Conservation (phyloP, 495 filamentous ascomycete species). For the Talaromyces trachyspermus region DNA sequence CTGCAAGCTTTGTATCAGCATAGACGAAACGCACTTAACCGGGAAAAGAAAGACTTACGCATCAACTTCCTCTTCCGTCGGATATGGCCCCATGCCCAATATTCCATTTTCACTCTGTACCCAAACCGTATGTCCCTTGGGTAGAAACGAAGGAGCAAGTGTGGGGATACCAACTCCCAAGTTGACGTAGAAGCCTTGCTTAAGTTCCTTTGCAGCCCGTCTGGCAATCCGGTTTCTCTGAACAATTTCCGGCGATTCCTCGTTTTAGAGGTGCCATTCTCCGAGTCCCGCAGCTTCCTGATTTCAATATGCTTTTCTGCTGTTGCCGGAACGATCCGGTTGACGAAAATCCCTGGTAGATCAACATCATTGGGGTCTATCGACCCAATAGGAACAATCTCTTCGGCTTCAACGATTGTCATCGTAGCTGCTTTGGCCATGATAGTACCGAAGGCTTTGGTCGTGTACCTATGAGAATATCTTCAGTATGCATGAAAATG, state of each 20-base stretch:
- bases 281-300: constrained; percentile 59
- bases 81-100: constrained; percentile 81
- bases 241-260: constrained; percentile 50
- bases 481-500: not conserved
- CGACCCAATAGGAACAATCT: constrained; percentile 77
- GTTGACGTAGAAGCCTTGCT: constrained; percentile 91
- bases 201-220: constrained; percentile 84
- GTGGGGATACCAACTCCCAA: constrained; percentile 92
- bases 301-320: constrained; percentile 76
- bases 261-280: constrained; percentile 34
- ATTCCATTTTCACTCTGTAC: constrained; percentile 91
- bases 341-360: constrained; percentile 84
- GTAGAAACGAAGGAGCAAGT: constrained; percentile 76
- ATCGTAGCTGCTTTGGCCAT: constrained; percentile 83
- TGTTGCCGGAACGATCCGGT: constrained; percentile 72
- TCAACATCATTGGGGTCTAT: constrained; percentile 76
- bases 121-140: constrained; percentile 69
- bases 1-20: constrained; percentile 13
- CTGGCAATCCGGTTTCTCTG: constrained; percentile 76
- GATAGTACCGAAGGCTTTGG: constrained; percentile 66
- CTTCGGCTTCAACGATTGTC: constrained; percentile 88
- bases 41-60: constrained; percentile 32
- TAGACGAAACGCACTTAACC: not conserved
- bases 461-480: constrained; percentile 32
- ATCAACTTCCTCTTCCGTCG: constrained; percentile 68